Percentiles rank a stretch among this genome's conserved stretches.
Evolutionary conservation across 768 basidiomycete genomes (phyloP).

Genomic region (Lepiota subincarnata): DNA sequence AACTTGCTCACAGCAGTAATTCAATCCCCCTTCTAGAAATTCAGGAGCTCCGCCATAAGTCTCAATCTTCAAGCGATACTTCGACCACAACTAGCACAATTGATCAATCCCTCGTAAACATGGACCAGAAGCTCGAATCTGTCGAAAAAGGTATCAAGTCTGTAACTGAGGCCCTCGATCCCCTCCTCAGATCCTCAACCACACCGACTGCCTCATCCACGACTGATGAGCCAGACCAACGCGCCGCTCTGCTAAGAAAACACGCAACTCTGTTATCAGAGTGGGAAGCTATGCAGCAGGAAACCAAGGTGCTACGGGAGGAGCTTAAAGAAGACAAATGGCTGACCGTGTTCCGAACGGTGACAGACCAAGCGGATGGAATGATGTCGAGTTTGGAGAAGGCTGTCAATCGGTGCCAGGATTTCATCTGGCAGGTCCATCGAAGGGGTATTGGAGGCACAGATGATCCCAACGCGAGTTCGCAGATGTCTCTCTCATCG

Average conservation of each 20-base stretch:
- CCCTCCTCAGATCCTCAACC: constrained; percentile 45
- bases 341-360: constrained; percentile 91
- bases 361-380: constrained; percentile 91
- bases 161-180: constrained; percentile 62
- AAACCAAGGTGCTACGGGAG: constrained; percentile 77
- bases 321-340: constrained; percentile 98
- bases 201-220: constrained; percentile 41
- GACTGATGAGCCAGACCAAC: constrained; percentile 34
- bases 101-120: constrained; percentile 73
- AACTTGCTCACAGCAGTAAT: not conserved
- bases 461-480: constrained; percentile 18
- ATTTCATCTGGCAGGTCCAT: constrained; percentile 84
- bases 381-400: constrained; percentile 98
- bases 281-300: constrained; percentile 79
- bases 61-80: constrained; percentile 57
- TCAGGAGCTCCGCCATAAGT: constrained; percentile 88
- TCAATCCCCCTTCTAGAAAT: constrained; percentile 53
- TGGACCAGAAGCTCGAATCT: constrained; percentile 75
- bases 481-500: constrained; percentile 31
- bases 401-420: constrained; percentile 85
- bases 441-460: constrained; percentile 46
- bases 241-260: constrained; percentile 60
- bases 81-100: constrained; percentile 61
- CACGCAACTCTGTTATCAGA: constrained; percentile 68
- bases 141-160: constrained; percentile 70